These are phyloP conservation scores for Cladosporium sp. DNA, from an alignment of 2,329 filamentous ascomycete species.

Conservation along the genomic window DNA sequence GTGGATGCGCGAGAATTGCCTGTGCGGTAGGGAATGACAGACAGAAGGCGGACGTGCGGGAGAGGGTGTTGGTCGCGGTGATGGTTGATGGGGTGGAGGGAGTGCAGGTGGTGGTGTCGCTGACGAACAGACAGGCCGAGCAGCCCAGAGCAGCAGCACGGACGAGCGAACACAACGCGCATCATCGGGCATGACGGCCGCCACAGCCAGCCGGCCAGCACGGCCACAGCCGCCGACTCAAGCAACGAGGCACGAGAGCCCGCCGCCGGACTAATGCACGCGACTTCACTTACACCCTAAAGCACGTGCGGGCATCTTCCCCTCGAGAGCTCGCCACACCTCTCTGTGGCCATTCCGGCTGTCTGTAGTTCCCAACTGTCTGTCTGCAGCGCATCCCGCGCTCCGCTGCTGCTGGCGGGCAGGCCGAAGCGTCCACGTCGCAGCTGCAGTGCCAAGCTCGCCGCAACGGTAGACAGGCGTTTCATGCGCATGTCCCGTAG, in stretches of 20 bases:
- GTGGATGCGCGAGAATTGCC: neutral
- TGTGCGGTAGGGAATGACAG: neutral
- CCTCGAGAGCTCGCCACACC: too few species aligned
- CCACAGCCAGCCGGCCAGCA: too few species aligned
- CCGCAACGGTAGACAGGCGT: too few species aligned
- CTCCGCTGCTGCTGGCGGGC: too few species aligned
- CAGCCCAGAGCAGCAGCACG: neutral
- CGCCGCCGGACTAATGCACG: neutral
- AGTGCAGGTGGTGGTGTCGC: conserved; percentile 2
- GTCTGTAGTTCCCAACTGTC: too few species aligned
- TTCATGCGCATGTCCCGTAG: too few species aligned
- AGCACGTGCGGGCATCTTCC: neutral
- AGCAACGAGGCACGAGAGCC: neutral
- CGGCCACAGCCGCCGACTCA: neutral
- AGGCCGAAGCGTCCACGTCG: neutral
- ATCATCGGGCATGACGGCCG: neutral
- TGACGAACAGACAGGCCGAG: neutral
- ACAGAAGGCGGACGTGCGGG: neutral
- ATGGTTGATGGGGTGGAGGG: neutral
- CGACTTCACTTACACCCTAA: neutral
- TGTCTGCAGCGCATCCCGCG: too few species aligned
- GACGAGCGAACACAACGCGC: neutral
- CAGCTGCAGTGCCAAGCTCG: neutral
- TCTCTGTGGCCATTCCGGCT: too few species aligned
- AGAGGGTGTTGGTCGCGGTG: conserved; percentile 5